Evolutionary conservation across 495 filamentous ascomycete genomes (phyloP), one percentile per base, ranked within the genome.

Genomic region (Penicillium taxi): DNA sequence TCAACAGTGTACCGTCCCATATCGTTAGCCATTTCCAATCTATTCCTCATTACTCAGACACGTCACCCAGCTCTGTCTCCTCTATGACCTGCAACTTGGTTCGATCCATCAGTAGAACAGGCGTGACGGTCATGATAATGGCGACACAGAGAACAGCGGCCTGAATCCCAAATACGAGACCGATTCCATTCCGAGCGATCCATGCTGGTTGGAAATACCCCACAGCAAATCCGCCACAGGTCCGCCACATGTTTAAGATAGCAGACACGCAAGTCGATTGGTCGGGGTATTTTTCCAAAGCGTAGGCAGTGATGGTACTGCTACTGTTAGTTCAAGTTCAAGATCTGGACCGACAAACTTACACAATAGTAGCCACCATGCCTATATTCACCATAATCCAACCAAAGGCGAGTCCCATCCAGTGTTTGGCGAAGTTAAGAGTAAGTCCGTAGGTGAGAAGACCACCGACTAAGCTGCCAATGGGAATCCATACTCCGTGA

Each of bases 181-280:
- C 67, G 1, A 60, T 26, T 3, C 67, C 67, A 38, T 62, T 61
- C 1, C 40, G 43, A 8, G 36, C 39, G 12, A 67, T 66, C 69
- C 69, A 73, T 1, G 52, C 37, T 11, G 59, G 45, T 44, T 72
- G 64, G 53, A 72, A 69, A 32, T 73, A 72, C 9, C 55, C 60
- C 12, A 72, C 63, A 0, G 55, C 53, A 30, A 72, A 72, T 2
- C 69, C 69, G 35, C 64, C 61, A 16, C 58, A 56, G 6, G 63
- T 68, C 6, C 66, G 60, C 60, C 61, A 66, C 37, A 60, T 56
- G 25, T 65, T 69, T 19, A 70, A 42, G 24, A 67, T 70, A 6
- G 61, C 58, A 1, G 56, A 60, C 9, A 62, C 65, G 6, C 61
- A 48, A 1, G 65, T 64, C 0, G 63, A 50, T 27, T 67, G 58